Conservation (phyloP, 2,329 filamentous ascomycete genomes). For the Gaeumannomyces sp. region DNA sequence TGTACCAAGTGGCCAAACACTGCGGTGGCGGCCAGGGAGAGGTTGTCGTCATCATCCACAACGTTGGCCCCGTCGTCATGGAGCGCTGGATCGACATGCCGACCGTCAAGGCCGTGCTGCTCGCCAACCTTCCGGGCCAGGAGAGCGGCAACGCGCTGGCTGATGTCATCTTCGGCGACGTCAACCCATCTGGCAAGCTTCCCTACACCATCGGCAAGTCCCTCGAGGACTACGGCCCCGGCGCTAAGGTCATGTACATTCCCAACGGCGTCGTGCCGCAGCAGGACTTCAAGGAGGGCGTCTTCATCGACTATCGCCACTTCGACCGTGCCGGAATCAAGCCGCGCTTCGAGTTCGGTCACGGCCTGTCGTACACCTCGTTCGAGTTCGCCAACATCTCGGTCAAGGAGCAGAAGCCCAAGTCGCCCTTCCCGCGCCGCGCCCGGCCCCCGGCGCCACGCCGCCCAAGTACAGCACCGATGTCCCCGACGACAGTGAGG, state of each 20-base stretch:
- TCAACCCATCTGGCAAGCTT: slow-evolving; percentile 71
- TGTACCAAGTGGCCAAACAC: slow-evolving; percentile 60
- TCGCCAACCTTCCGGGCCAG: slow-evolving; percentile 82
- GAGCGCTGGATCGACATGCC: slow-evolving; percentile 76
- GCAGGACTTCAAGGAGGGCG: slow-evolving; percentile 74
- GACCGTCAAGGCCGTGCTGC: slow-evolving; percentile 69
- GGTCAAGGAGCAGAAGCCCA: slow-evolving; percentile 40
- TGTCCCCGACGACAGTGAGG: slow-evolving; percentile 49
- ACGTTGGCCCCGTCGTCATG: slow-evolving; percentile 75
- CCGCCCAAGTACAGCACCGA: slow-evolving; percentile 50
- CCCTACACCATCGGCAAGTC: slow-evolving; percentile 80
- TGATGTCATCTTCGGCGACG: slow-evolving; percentile 72
- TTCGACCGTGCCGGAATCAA: slow-evolving; percentile 71
- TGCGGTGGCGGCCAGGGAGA: slow-evolving; percentile 59
- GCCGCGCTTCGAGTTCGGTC: slow-evolving; percentile 82
- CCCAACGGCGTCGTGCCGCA: slow-evolving; percentile 68
- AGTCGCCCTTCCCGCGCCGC: slow-evolving; percentile 32
- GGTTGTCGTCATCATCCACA: slow-evolving; percentile 80
- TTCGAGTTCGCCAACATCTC: slow-evolving; percentile 56
- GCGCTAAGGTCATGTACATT: slow-evolving; percentile 61
- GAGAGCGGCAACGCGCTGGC: slow-evolving; percentile 78
- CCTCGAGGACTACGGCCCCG: slow-evolving; percentile 69
- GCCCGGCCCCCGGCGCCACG: slow-evolving; percentile 31
- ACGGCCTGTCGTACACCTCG: slow-evolving; percentile 73
- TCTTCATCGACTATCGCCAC: slow-evolving; percentile 86